Conservation (phyloP, 345 rosid species). For the Rhizophora mangle region DNA sequence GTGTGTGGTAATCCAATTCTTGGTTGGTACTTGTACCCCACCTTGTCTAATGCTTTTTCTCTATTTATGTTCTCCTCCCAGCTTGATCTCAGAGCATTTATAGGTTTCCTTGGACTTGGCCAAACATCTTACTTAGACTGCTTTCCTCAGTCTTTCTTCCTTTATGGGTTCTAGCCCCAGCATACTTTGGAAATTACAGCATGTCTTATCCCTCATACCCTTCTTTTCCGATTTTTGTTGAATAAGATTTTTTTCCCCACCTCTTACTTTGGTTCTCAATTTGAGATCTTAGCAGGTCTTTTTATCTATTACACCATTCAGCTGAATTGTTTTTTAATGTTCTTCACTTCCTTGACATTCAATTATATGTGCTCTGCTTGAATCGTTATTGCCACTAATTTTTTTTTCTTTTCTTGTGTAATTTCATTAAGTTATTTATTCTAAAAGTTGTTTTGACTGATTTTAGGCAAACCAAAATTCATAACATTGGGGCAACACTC, state of each 20-base stretch:
- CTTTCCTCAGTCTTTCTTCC: too few relatives aligned
- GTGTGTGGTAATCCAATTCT: too few relatives aligned
- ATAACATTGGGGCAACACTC: slow-evolving; percentile 76
- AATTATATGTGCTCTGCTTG: background rate
- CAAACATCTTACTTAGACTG: too few relatives aligned
- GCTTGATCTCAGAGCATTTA: too few relatives aligned
- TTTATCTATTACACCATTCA: background rate
- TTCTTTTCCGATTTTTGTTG: background rate
- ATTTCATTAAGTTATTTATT: slow-evolving; percentile 2
- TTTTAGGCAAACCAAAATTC: slow-evolving; percentile 89
- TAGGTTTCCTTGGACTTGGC: too few relatives aligned
- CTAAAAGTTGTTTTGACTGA: slow-evolving; percentile 19
- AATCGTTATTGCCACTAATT: background rate
- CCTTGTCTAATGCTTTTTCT: too few relatives aligned
- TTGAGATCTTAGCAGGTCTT: background rate
- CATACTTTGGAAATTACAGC: too few relatives aligned
- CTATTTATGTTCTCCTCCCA: too few relatives aligned
- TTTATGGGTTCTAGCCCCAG: too few relatives aligned
- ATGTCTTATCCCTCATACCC: too few relatives aligned
- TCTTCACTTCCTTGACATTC: background rate
- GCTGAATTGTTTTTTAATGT: background rate
- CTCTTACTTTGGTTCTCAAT: background rate
- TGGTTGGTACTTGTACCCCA: too few relatives aligned
- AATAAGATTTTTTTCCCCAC: too few relatives aligned
- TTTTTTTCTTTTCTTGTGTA: background rate